These are phyloP conservation scores for Ogataea dorogensis DNA, from an alignment of 805 yeast species.

Conservation along the genomic window DNA sequence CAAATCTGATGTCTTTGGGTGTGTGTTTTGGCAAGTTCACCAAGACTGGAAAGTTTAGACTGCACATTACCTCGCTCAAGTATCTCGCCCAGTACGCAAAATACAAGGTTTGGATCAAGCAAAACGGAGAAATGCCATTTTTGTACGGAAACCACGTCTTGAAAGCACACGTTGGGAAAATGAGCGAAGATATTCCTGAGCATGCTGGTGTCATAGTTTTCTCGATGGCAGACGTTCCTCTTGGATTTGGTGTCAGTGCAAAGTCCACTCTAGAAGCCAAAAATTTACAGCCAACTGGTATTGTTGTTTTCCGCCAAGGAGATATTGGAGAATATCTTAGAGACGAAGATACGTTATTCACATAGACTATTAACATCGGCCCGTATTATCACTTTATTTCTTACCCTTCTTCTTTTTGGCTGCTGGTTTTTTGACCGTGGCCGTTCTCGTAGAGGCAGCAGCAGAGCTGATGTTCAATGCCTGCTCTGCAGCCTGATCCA, in stretches of 20 bases:
- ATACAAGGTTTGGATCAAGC: conserved; percentile 93
- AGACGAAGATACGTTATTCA: conserved; percentile 94
- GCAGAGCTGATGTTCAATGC: conserved; percentile 26
- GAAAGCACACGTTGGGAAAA: conserved; percentile 94
- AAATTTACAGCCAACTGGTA: conserved; percentile 86
- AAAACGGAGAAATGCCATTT: conserved; percentile 98
- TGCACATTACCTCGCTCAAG: conserved; percentile 89
- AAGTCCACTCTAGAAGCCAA: conserved; percentile 88
- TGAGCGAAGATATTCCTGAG: conserved; percentile 97
- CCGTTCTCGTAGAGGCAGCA: conserved; percentile 14
- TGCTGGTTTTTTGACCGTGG: conserved; percentile 13
- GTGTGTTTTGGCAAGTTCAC: conserved; percentile 95
- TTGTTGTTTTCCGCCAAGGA: conserved; percentile 94
- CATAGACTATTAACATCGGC: conserved; percentile 40
- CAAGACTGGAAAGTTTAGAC: conserved; percentile 92
- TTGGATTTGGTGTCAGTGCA: conserved; percentile 95
- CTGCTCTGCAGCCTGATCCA: conserved; percentile 46
- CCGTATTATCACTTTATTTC: conserved; percentile 13
- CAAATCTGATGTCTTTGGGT: conserved; percentile 88
- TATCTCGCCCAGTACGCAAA: conserved; percentile 84
- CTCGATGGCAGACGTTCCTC: conserved; percentile 88
- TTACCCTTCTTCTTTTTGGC: conserved; percentile 33
- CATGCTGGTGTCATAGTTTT: conserved; percentile 93
- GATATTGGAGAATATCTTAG: conserved; percentile 97
- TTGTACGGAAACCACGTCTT: conserved; percentile 93